Evolutionary conservation across 352 stramenopile species (phyloP), one percentile per base, ranked within the genome.

Genomic region (Pythium brassicae): DNA sequence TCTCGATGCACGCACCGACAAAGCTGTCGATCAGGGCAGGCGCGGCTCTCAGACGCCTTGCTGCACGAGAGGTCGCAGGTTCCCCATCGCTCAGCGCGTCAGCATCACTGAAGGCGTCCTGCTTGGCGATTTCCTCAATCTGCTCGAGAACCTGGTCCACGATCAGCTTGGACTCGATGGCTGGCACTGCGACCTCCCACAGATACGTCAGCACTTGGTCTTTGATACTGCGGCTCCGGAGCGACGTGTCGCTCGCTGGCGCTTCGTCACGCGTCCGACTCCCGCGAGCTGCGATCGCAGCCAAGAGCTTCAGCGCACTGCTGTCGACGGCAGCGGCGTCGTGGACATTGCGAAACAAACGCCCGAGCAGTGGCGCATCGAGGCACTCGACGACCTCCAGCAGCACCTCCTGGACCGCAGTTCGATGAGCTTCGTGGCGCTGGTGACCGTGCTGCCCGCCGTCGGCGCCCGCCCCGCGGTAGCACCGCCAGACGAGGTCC

Each of bases 371-470:
- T 10, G 58, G 53, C 7, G 63, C 51, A 26, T 85, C 59, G 29
- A 86, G 37, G 61, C 85, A 87, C 11, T 58, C 66, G 2, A 82
- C 59, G 45, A 92, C 53, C 37, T 89, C 79, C 20, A 87, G 32
- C 34, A 89, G 40, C 27, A 92, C 50, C 12, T 72, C 63, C 34
- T 87, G 76, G 6, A 72, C 65, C 7, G 68, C 59, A 1, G 69
- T 51, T 8, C 72, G 59, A 15, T 78, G 70, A 12, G 75, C 67
- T 42, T 86, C 76, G 39, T 92, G 76, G 1, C 65, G 69, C 15
- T 76, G 63, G 45, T 50, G 45, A 37, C 25, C 35, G 7, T 25
- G 39, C 32, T 76, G 62, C 10, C 50, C 25, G 2, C 54, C 47
- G 15, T 39, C 43, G 19, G 29, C 27, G 19, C 48, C 32, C 17